Conservation (phyloP, 768 basidiomycete species). For the Leccinum ochraceum region DNA sequence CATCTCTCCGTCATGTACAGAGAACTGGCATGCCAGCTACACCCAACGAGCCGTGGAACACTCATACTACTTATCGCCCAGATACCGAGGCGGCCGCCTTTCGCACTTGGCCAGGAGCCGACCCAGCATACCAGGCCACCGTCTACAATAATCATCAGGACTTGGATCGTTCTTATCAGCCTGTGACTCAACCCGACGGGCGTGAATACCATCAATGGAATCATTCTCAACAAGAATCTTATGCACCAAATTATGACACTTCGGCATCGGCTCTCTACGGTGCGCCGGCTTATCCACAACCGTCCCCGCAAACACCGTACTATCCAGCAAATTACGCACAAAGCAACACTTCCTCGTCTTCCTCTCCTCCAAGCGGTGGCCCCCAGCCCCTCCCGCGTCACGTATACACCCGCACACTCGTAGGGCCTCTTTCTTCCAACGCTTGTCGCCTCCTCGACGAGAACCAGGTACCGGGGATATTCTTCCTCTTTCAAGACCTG, state of each 20-base stretch:
- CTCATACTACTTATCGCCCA: slow-evolving; percentile 27
- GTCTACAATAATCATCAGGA: slow-evolving; percentile 29
- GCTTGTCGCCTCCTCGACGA: slow-evolving; percentile 85
- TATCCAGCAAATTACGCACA: slow-evolving; percentile 31
- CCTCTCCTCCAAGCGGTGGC: slow-evolving; percentile 32
- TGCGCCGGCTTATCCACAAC: slow-evolving; percentile 30
- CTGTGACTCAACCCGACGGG: slow-evolving; percentile 39
- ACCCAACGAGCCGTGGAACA: slow-evolving; percentile 25
- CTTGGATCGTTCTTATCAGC: slow-evolving; percentile 38
- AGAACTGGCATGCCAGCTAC: slow-evolving; percentile 24
- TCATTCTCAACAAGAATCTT: slow-evolving; percentile 27
- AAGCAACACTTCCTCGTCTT: slow-evolving; percentile 21
- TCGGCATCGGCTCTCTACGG: slow-evolving; percentile 22
- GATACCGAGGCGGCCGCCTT: slow-evolving; percentile 40
- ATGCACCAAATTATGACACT: slow-evolving; percentile 28
- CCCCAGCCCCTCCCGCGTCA: slow-evolving; percentile 58
- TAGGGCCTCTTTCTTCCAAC: slow-evolving; percentile 86
- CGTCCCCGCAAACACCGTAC: slow-evolving; percentile 30
- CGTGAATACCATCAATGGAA: slow-evolving; percentile 38
- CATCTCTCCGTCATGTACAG: slow-evolving; percentile 41
- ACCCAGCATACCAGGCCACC: slow-evolving; percentile 35
- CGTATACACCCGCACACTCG: slow-evolving; percentile 83
- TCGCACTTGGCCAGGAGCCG: slow-evolving; percentile 51
- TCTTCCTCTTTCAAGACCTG: slow-evolving; percentile 94
- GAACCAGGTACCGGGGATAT: slow-evolving; percentile 83